Evolutionary conservation across 768 basidiomycete species (phyloP).

Genomic region (Termitomyces sp.): DNA sequence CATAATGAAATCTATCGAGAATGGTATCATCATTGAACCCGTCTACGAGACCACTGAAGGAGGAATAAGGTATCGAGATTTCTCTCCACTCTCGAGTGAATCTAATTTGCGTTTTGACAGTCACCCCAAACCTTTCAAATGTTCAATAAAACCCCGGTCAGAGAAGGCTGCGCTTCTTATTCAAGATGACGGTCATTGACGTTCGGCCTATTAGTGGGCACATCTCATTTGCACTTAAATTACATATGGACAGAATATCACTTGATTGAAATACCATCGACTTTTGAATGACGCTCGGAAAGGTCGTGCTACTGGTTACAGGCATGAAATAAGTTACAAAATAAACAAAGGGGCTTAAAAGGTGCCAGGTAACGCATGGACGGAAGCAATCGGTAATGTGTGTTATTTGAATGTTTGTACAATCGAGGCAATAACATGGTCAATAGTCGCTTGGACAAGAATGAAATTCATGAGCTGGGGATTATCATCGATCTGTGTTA

Average conservation of each 20-base stretch:
- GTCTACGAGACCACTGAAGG: constrained; percentile 57
- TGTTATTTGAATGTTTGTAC: too few species aligned
- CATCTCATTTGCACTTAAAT: neutral
- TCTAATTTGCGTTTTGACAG: neutral
- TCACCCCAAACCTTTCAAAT: constrained; percentile 2
- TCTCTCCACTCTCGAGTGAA: neutral
- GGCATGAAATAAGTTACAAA: too few species aligned
- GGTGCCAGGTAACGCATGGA: too few species aligned
- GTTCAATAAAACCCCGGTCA: neutral
- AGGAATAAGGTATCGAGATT: constrained; percentile 51
- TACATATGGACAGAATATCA: neutral
- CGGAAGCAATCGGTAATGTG: too few species aligned
- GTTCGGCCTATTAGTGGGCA: neutral
- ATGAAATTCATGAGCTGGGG: neutral
- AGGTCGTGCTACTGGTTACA: neutral
- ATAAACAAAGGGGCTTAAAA: too few species aligned
- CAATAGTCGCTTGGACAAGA: neutral
- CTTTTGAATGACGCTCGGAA: neutral
- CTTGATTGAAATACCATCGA: neutral
- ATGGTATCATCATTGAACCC: constrained; percentile 46
- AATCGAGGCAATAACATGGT: neutral
- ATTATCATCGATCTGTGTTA: neutral
- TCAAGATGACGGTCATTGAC: neutral
- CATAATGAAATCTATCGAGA: constrained; percentile 44
- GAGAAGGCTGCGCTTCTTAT: neutral